A percentile compares a stretch with the other conserved stretches of the same genome.
phyloP scores from a whole-genome alignment of 78 protist genomes.

The Cavenderia fasciculata region DNA sequence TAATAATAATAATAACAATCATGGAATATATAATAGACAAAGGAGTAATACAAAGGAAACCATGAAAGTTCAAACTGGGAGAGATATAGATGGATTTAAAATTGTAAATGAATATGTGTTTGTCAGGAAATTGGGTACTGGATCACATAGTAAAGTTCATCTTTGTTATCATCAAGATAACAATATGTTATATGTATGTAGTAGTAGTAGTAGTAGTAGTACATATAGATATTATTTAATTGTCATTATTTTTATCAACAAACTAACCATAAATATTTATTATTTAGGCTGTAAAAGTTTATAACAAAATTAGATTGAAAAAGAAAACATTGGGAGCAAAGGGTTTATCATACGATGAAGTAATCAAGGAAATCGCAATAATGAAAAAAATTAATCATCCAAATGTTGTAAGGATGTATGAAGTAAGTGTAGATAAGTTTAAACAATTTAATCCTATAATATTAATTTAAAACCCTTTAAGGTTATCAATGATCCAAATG shows the following conservation, averaged over 20 bases:
- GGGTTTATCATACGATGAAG: constrained; percentile 54
- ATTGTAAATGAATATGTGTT: constrained; percentile 64
- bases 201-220: too few relatives aligned
- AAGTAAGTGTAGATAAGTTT: too few relatives aligned
- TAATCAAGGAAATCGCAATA: constrained; percentile 88
- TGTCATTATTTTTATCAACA: background rate
- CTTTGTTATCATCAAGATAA: constrained; percentile 45
- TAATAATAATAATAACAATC: too few relatives aligned
- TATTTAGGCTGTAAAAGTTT: constrained; percentile 58
- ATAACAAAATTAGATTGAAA: constrained; percentile 44
- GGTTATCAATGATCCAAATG: constrained; percentile 92
- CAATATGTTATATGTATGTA: constrained; percentile 47
- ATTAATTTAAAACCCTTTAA: too few relatives aligned
- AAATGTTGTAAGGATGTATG: constrained; percentile 87
- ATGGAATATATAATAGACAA: too few relatives aligned
- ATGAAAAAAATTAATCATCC: constrained; percentile 89
- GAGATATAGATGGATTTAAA: constrained; percentile 47
- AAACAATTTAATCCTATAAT: too few relatives aligned
- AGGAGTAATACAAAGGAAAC: constrained; percentile 49
- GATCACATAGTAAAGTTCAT: constrained; percentile 54
- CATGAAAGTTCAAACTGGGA: constrained; percentile 12
- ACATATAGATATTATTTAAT: background rate
- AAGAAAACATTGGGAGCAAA: constrained; percentile 27
- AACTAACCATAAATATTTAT: background rate
- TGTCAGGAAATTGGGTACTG: constrained; percentile 43